Percentiles rank a stretch among this genome's conserved stretches.
These are phyloP conservation scores for Neospora caninum DNA, from an alignment of 169 alveolate genomes.

Conservation along the genomic window DNA sequence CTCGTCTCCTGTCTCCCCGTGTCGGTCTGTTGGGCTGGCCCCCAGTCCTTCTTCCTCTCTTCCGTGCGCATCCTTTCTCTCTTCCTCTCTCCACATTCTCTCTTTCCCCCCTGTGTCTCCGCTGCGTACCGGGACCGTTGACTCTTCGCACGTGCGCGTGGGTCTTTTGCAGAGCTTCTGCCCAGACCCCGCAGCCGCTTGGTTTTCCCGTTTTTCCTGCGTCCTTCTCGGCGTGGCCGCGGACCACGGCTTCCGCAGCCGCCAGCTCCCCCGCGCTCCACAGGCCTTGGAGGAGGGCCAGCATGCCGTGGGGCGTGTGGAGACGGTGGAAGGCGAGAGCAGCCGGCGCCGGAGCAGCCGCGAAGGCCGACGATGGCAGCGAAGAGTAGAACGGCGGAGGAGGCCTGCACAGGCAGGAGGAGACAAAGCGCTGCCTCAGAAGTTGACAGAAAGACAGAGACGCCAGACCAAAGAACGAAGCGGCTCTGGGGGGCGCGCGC, in stretches of 20 bases:
- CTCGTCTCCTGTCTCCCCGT: not conserved
- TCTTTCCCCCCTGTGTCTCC: not conserved
- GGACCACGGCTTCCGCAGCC: not conserved
- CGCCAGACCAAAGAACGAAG: too few species aligned
- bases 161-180: not conserved
- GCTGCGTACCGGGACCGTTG: not conserved
- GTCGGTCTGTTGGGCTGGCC: not conserved
- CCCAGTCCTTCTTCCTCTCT: not conserved
- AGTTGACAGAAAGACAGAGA: not conserved
- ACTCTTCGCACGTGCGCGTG: not conserved
- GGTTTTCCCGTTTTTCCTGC: too few species aligned
- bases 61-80: not conserved
- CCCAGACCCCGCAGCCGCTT: not conserved
- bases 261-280: conserved; percentile 6
- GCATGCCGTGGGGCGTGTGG: not conserved
- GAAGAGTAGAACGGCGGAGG: not conserved
- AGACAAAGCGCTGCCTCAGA: not conserved
- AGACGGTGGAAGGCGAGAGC: not conserved
- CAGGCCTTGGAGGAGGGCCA: not conserved
- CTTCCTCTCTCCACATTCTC: not conserved
- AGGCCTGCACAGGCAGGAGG: not conserved
- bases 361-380: not conserved
- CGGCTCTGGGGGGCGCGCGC: too few species aligned
- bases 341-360: not conserved
- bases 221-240: not conserved